A percentile compares a stretch with the other conserved stretches of the same genome.
phyloP scores from a whole-genome alignment of 2,329 filamentous ascomycete species.

The Fusarium miscanthi region DNA sequence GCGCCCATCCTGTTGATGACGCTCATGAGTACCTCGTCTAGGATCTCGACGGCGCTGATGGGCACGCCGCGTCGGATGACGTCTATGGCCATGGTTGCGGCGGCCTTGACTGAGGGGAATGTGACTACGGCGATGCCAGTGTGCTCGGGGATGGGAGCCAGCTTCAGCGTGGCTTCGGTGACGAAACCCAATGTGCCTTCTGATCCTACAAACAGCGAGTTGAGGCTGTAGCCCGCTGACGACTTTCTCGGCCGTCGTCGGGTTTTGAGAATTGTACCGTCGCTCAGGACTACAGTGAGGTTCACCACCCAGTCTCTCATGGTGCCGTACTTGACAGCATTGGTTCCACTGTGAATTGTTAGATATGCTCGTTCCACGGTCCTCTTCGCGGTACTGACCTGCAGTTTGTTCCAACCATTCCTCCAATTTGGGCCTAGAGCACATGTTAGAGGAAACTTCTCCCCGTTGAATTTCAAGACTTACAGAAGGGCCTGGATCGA shows the following conservation, averaged over 20 bases:
- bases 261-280: slow-evolving; percentile 83
- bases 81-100: slow-evolving; percentile 76
- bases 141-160: slow-evolving; percentile 79
- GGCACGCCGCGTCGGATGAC: slow-evolving; percentile 80
- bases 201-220: slow-evolving; percentile 80
- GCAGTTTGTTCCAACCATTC: slow-evolving; percentile 84
- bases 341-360: slow-evolving; percentile 66
- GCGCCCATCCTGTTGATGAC: slow-evolving; percentile 81
- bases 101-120: slow-evolving; percentile 80
- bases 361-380: fast-evolving
- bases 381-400: slow-evolving; percentile 48
- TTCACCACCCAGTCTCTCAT: slow-evolving; percentile 95
- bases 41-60: slow-evolving; percentile 82
- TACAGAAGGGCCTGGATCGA: slow-evolving; percentile 74
- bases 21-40: slow-evolving; percentile 88
- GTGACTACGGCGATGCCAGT: slow-evolving; percentile 82
- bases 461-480: fast-evolving
- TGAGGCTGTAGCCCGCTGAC: slow-evolving; percentile 85
- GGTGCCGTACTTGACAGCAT: slow-evolving; percentile 82
- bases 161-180: slow-evolving; percentile 84
- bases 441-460: slow-evolving; percentile 49
- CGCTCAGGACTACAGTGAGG: slow-evolving; percentile 81
- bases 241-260: slow-evolving; percentile 79
- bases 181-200: slow-evolving; percentile 85
- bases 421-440: slow-evolving; percentile 76